These are phyloP conservation scores for Pulveroboletus sp. DNA, from an alignment of 768 basidiomycete genomes.

Conservation along the genomic window DNA sequence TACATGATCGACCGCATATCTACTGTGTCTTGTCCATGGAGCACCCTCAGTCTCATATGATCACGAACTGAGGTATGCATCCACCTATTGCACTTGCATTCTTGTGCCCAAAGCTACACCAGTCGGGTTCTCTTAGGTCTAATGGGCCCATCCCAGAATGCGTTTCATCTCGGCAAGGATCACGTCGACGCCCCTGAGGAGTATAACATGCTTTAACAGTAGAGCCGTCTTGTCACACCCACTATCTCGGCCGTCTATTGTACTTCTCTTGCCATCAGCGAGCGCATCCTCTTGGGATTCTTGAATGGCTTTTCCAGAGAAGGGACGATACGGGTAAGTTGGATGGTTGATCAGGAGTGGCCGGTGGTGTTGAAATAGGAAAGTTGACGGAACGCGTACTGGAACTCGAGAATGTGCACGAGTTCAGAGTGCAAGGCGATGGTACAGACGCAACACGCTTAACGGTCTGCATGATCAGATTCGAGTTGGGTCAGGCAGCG, in stretches of 20 bases:
- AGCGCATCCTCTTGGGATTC: constrained; percentile 27
- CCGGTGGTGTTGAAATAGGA: constrained; percentile 75
- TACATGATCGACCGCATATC: too few species aligned
- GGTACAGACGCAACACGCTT: constrained; percentile 75
- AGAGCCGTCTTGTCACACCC: constrained; percentile 30
- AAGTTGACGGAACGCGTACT: constrained; percentile 67
- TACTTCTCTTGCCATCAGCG: constrained; percentile 1
- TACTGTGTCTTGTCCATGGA: too few species aligned
- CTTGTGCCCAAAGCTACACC: too few species aligned
- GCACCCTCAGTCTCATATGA: too few species aligned
- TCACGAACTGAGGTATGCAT: too few species aligned
- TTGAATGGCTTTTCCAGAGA: constrained; percentile 58
- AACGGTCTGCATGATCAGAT: not conserved
- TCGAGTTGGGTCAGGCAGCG: not conserved
- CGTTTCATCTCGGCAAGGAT: constrained; percentile 66
- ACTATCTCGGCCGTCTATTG: constrained; percentile 8
- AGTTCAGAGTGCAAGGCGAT: constrained; percentile 69
- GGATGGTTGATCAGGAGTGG: constrained; percentile 70
- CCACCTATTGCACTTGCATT: too few species aligned
- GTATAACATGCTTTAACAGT: constrained; percentile 53
- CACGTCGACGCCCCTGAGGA: constrained; percentile 55
- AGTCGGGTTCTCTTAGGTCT: too few species aligned
- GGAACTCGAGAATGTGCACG: constrained; percentile 75
- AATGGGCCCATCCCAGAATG: constrained; percentile 28
- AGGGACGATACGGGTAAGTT: constrained; percentile 72